Base-by-base conservation (phyloP, 805 yeast genomes). In the Metschnikowia koreensis region DNA sequence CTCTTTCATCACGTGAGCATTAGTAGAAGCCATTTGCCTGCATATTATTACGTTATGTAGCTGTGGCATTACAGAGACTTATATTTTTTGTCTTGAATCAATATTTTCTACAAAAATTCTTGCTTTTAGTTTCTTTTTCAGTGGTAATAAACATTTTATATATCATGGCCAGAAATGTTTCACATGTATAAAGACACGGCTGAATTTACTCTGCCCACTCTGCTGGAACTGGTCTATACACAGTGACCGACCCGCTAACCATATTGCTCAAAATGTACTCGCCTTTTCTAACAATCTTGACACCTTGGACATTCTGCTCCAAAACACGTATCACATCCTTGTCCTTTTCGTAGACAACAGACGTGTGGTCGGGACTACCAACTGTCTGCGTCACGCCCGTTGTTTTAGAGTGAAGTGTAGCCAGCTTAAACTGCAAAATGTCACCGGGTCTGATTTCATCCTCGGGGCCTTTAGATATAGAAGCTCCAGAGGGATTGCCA, bases 291-390 rank as follows among this genome's bases (percentile, higher is more conserved):
- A 81, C 86, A 4, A 56, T 57, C 44, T 72, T 70, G 10, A 63
- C 67, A 1, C 77, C 79, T 46, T 68, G 70, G 9, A 76, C 78
- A 56, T 81, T 81, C 58, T 81, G 85, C 53, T 81, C 83, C 3
- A 74, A 66, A 9, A 81, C 70, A 11, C 57, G 54, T 8, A 81
- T 38, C 12, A 61, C 63, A 3, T 63, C 69, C 5, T 62, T 65
- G 1, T 56, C 58, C 17, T 67, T 70, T 10, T 59, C 65, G 11
- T 66, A 42, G 6, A 71, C 76, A 41, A 71, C 66, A 38, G 70
- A 47, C 0, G 86, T 81, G 60, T 81, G 86, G 60, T 81, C 77
- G 5, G 86, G 86, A 4, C 70, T 68, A 0, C 86, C 86, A 3
- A 65, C 74, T 1, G 68, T 68, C 54, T 66, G 72, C 5, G 69